These are phyloP conservation scores for Penicillium samsonianum DNA, from an alignment of 495 filamentous ascomycete species.

Conservation along the genomic window DNA sequence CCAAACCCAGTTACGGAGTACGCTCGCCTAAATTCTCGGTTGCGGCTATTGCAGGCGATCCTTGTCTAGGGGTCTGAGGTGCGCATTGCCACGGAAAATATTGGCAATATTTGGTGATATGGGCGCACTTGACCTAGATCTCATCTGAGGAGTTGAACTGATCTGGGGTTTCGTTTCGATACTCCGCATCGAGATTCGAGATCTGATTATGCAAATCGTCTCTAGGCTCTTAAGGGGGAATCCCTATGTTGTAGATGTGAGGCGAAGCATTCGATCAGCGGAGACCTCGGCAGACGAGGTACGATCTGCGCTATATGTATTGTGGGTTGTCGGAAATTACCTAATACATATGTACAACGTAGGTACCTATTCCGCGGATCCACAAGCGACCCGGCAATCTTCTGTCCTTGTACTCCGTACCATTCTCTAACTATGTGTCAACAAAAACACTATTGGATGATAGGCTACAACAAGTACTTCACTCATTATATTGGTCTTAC, in stretches of 20 bases:
- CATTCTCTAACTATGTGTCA: too few species aligned
- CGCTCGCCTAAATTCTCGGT: background rate
- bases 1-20: background rate
- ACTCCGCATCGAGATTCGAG: conserved; percentile 15
- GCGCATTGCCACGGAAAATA: background rate
- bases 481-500: too few species aligned
- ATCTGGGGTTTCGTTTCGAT: background rate
- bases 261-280: conserved; percentile 2
- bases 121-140: background rate
- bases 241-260: background rate
- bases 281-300: background rate
- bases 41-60: conserved; percentile 2
- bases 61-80: background rate
- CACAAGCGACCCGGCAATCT: background rate
- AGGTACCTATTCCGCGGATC: background rate
- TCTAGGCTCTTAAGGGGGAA: background rate
- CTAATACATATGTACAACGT: too few species aligned
- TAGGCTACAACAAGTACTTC: too few species aligned
- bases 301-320: conserved; percentile 5
- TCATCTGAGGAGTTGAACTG: too few species aligned
- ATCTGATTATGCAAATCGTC: conserved; percentile 7
- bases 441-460: too few species aligned
- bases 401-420: background rate
- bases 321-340: conserved; percentile 14
- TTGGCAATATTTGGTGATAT: background rate